Evolutionary conservation across 306 rosid genomes (phyloP), one percentile per base, ranked within the genome.

Genomic region (Prunus dulcis): DNA sequence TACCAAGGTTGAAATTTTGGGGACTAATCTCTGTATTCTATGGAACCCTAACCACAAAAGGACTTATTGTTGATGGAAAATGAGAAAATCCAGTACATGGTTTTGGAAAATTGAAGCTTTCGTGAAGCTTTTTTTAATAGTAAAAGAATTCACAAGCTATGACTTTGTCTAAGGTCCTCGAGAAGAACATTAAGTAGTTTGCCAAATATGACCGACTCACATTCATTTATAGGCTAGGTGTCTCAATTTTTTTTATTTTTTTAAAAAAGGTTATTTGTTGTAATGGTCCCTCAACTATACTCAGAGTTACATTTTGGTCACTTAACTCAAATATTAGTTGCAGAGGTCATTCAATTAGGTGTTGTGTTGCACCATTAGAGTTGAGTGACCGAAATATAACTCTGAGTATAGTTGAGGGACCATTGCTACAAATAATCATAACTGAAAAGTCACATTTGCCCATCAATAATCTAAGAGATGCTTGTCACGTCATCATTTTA

Each of bases 201-300:
- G 23, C 64, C 73, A 57, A 45, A 76, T 47, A 67, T 56, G 57
- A 67, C 80, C 67, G 9, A 67, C 80, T 58, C 9, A 23, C 53
- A 19, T 50, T 64, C 79, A 65, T 62, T 56, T 45, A 43, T 67
- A 38, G 41, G 47, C 18, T 8, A 32, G 64, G 64, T 10, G 3
- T 23, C 30, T 60, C 34, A 2, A 12, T 25, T 19, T 52, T 2
- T 25, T 27, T 27, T 25, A 25, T 25, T 28, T 28, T 32, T 4
- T 32, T 32, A 4, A 32, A 32, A 5, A 34, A 34, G 25, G 25
- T 23, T 23, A 23, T 23, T 23, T 23, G 25, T 23, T 1, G 25
- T 23, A 23, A 23, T 23, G 25, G 25, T 23, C 25, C 25, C 1
- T 23, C 25, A 23, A 23, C 1, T 23, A 23, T 23, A 23, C 25